Conservation (phyloP, 208 protist species). For the Acanthamoeba lenticulata region DNA sequence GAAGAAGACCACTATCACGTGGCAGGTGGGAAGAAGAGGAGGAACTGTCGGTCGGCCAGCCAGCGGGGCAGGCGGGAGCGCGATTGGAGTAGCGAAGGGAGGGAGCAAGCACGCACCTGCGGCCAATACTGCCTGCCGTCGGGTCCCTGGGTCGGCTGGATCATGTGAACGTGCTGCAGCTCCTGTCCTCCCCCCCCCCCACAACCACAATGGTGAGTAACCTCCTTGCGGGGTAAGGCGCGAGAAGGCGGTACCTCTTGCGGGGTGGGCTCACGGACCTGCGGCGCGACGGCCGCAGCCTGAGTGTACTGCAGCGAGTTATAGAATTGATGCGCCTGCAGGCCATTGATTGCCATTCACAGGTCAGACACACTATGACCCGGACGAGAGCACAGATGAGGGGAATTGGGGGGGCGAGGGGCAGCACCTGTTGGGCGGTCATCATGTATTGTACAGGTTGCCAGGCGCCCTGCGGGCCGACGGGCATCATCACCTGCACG, state of each 20-base stretch:
- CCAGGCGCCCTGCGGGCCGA: slow-evolving; percentile 43
- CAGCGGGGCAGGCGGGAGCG: too few species aligned
- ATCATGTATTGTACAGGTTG: slow-evolving; percentile 63
- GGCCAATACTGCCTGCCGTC: slow-evolving; percentile 19
- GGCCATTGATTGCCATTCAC: neutral
- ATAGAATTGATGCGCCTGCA: slow-evolving; percentile 56
- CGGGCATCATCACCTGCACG: slow-evolving; percentile 58
- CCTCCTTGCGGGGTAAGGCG: neutral
- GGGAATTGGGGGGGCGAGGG: neutral
- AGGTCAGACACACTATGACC: neutral
- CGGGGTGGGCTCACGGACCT: neutral
- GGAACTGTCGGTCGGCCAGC: too few species aligned
- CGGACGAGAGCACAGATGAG: neutral
- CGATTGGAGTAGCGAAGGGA: too few species aligned
- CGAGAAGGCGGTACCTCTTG: neutral
- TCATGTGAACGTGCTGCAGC: slow-evolving; percentile 27
- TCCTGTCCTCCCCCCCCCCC: too few species aligned
- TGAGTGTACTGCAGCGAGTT: slow-evolving; percentile 44
- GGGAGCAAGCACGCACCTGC: neutral
- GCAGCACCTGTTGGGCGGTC: slow-evolving; percentile 18
- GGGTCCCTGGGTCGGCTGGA: slow-evolving; percentile 8
- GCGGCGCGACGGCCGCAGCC: neutral
- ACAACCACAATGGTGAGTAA: neutral
- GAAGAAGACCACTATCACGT: neutral
- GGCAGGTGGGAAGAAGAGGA: neutral